Conservation (phyloP, 2,329 filamentous ascomycete genomes). For the Gaeumannomyces sp. region DNA sequence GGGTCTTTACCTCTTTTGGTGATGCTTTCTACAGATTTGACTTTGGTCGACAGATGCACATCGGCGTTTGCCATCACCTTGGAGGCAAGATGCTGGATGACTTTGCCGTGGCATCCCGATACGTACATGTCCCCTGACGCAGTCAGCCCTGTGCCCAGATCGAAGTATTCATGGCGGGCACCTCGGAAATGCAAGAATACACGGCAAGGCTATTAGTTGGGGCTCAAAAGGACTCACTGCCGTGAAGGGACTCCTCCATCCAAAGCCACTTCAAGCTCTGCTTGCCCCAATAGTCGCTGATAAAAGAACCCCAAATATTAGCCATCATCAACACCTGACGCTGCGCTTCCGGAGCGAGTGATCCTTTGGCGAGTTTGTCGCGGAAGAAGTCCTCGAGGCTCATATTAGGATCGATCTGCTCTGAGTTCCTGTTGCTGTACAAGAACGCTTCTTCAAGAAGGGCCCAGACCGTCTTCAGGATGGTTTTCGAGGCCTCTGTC, state of each 20-base stretch:
- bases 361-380: slow-evolving; percentile 38
- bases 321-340: slow-evolving; percentile 15
- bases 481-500: slow-evolving; percentile 2
- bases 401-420: neutral
- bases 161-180: too few relatives aligned
- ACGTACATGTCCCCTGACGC: slow-evolving; percentile 6
- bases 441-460: slow-evolving; percentile 20
- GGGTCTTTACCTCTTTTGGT: slow-evolving; percentile 15
- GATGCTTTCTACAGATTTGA: neutral
- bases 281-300: slow-evolving; percentile 29
- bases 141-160: neutral
- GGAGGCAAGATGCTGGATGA: neutral
- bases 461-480: slow-evolving; percentile 30
- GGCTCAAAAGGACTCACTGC: neutral
- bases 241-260: slow-evolving; percentile 33
- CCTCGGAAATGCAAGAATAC: too few relatives aligned
- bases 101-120: neutral
- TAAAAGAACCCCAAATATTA: slow-evolving; percentile 44
- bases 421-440: neutral
- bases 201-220: neutral
- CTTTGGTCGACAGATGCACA: slow-evolving; percentile 8
- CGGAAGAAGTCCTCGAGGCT: slow-evolving; percentile 44
- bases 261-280: slow-evolving; percentile 53
- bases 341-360: slow-evolving; percentile 42
- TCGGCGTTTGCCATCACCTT: slow-evolving; percentile 3